Evolutionary conservation across 2,329 filamentous ascomycete genomes (phyloP).

Genomic region (Bisporella sp.): DNA sequence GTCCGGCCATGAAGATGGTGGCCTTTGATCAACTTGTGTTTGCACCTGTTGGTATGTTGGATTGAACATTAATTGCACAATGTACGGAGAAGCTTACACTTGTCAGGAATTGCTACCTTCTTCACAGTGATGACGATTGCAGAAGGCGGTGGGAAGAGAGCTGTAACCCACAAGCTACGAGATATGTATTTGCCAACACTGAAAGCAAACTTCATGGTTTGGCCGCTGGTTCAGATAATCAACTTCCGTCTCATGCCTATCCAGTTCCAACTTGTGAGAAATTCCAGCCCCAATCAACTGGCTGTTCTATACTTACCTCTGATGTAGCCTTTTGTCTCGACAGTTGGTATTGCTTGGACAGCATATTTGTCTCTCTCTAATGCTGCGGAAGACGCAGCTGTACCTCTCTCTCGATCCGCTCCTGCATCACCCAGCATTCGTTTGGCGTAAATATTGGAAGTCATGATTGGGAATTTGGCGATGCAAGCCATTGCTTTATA

Average conservation of each 20-base stretch:
- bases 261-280: slow-evolving; percentile 88
- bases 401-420: slow-evolving; percentile 21
- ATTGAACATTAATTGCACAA: neutral
- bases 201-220: slow-evolving; percentile 92
- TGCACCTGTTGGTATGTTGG: slow-evolving; percentile 66
- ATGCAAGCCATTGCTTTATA: neutral
- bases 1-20: slow-evolving; percentile 81
- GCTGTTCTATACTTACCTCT: neutral
- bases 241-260: slow-evolving; percentile 95
- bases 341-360: slow-evolving; percentile 94
- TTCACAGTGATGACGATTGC: slow-evolving; percentile 96
- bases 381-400: slow-evolving; percentile 53
- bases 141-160: slow-evolving; percentile 80
- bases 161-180: slow-evolving; percentile 75
- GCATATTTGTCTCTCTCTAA: slow-evolving; percentile 93
- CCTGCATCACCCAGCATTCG: slow-evolving; percentile 27
- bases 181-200: slow-evolving; percentile 92
- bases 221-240: slow-evolving; percentile 92
- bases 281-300: too few species aligned
- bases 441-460: slow-evolving; percentile 10
- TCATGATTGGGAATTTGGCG: slow-evolving; percentile 6
- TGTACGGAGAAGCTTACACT: slow-evolving; percentile 4
- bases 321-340: slow-evolving; percentile 83
- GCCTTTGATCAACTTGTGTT: slow-evolving; percentile 91
- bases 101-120: slow-evolving; percentile 68